Evolutionary conservation across 1,139 yeast species (phyloP).

Genomic region (Lodderomyces oxycetoniae): DNA sequence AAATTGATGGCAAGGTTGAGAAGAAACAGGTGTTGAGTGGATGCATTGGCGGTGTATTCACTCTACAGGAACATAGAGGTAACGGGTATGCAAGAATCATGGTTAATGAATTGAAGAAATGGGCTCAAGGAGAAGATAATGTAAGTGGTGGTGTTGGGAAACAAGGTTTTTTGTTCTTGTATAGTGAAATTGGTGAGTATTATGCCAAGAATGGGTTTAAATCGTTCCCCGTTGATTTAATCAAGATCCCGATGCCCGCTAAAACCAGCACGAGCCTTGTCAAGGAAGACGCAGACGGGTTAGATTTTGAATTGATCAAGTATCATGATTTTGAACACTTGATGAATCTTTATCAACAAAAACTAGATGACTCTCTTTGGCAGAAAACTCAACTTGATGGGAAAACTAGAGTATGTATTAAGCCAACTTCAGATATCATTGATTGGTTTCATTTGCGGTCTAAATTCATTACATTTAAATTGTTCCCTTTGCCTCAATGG

Average conservation of each 20-base stretch:
- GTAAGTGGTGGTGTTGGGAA: conserved; percentile 26
- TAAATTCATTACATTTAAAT: conserved; percentile 31
- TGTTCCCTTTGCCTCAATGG: conserved; percentile 17
- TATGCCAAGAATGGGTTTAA: conserved; percentile 57
- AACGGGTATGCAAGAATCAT: conserved; percentile 60
- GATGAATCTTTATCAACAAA: conserved; percentile 21
- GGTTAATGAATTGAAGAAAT: conserved; percentile 47
- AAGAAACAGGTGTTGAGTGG: conserved; percentile 35
- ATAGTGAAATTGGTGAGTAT: conserved; percentile 71
- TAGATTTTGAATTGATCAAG: conserved; percentile 18
- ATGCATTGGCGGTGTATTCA: conserved; percentile 64
- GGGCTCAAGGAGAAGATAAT: conserved; percentile 14
- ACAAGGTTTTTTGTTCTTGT: conserved; percentile 48
- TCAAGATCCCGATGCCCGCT: conserved; percentile 15
- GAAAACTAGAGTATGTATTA: conserved; percentile 26
- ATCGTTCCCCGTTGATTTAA: conserved; percentile 44
- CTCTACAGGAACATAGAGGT: conserved; percentile 53
- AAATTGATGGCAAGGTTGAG: conserved; percentile 17
- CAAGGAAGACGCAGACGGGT: not conserved
- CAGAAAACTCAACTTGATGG: conserved; percentile 22
- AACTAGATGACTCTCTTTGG: conserved; percentile 18
- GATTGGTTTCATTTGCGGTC: conserved; percentile 47
- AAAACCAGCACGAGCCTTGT: not conserved
- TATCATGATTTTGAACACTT: conserved; percentile 31
- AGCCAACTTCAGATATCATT: conserved; percentile 26